These are phyloP conservation scores for Mycena citricolor DNA, from an alignment of 1,284 basidiomycete species.

Conservation along the genomic window DNA sequence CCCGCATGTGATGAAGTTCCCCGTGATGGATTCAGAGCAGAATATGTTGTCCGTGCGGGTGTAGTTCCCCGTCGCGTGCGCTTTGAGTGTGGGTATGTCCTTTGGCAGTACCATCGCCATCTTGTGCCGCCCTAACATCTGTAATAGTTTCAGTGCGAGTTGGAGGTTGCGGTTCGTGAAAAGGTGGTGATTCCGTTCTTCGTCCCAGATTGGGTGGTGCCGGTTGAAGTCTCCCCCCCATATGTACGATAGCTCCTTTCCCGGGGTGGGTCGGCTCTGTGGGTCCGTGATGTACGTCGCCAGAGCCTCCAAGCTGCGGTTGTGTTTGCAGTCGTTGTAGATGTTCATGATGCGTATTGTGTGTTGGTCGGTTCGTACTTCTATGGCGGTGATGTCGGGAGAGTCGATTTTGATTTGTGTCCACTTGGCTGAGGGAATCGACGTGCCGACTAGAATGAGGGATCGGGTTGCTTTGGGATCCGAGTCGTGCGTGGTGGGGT, in stretches of 20 bases:
- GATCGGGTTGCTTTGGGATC: constrained; percentile 20
- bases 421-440: constrained; percentile 30
- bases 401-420: constrained; percentile 22
- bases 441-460: constrained; percentile 30
- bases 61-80: constrained; percentile 24
- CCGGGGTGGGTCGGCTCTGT: neutral
- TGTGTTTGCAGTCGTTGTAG: constrained; percentile 34
- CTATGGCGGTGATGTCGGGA: constrained; percentile 32
- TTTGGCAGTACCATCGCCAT: constrained; percentile 31
- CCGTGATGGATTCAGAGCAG: constrained; percentile 13
- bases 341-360: constrained; percentile 34
- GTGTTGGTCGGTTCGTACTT: constrained; percentile 18
- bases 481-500: constrained; percentile 26
- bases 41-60: constrained; percentile 38
- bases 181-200: constrained; percentile 36
- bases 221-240: constrained; percentile 51
- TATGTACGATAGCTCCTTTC: constrained; percentile 24
- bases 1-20: constrained; percentile 26
- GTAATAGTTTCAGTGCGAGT: constrained; percentile 22
- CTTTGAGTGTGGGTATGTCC: constrained; percentile 30
- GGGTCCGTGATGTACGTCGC: neutral
- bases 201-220: constrained; percentile 48
- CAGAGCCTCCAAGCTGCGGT: constrained; percentile 23
- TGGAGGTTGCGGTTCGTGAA: constrained; percentile 27
- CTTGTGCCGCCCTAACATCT: constrained; percentile 25